Evolutionary conservation across 192 early-diverging fungal genomes (phyloP).

Genomic region (Allomyces arbusculus): DNA sequence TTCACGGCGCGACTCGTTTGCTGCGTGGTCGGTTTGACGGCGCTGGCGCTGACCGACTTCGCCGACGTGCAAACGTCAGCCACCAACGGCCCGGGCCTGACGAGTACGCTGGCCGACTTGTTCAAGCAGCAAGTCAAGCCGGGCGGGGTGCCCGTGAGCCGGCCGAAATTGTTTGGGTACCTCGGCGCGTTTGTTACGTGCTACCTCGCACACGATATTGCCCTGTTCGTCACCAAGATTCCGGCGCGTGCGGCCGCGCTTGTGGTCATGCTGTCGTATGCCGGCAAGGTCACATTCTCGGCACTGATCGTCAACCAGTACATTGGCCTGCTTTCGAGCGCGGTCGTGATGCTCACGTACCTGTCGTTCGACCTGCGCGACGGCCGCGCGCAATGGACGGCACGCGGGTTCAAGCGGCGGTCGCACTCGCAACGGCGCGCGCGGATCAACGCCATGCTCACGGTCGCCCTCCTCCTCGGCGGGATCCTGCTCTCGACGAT

Average conservation of each 20-base stretch:
- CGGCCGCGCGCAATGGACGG: not conserved
- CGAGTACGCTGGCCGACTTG: not conserved
- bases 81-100: not conserved
- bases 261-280: not conserved
- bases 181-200: not conserved
- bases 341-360: not conserved
- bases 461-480: not conserved
- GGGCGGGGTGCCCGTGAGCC: not conserved
- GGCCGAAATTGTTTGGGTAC: too few relatives aligned
- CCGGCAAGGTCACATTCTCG: too few relatives aligned
- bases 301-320: too few relatives aligned
- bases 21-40: too few relatives aligned
- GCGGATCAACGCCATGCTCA: not conserved
- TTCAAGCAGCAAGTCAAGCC: not conserved
- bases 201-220: not conserved
- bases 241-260: not conserved
- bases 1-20: too few relatives aligned
- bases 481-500: not conserved
- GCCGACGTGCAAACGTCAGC: too few relatives aligned
- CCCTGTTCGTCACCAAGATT: not conserved
- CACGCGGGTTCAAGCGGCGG: not conserved
- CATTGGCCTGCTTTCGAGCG: not conserved
- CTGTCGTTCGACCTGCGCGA: not conserved
- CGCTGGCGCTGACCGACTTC: too few relatives aligned
- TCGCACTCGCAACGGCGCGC: not conserved